Conservation (phyloP, 2,329 filamentous ascomycete genomes). For the Fusarium annulatum region DNA sequence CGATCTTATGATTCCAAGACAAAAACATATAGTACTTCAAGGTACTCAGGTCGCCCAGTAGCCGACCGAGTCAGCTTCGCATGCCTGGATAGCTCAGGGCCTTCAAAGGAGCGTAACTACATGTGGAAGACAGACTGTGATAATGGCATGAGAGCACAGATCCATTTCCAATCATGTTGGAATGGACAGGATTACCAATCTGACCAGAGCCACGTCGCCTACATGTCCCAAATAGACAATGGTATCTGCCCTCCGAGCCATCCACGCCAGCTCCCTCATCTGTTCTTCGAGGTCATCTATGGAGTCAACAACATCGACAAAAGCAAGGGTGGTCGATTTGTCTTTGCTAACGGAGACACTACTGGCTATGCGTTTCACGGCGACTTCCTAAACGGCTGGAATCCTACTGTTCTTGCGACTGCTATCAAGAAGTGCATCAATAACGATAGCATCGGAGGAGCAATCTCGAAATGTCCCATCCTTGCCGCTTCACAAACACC, state of each 20-base stretch:
- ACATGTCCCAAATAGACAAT: constrained; percentile 42
- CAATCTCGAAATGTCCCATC: constrained; percentile 24
- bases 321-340: constrained; percentile 38
- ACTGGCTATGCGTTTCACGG: constrained; percentile 40
- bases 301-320: constrained; percentile 39
- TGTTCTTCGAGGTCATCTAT: constrained; percentile 41
- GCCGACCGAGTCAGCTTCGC: constrained; percentile 42
- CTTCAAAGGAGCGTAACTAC: constrained; percentile 32
- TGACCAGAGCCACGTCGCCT: constrained; percentile 39
- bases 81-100: constrained; percentile 38
- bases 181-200: constrained; percentile 38
- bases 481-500: constrained; percentile 37
- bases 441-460: constrained; percentile 28
- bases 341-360: constrained; percentile 41
- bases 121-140: constrained; percentile 38
- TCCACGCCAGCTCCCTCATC: constrained; percentile 35
- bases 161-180: constrained; percentile 43
- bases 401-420: constrained; percentile 21
- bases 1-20: constrained; percentile 32
- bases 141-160: constrained; percentile 41
- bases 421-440: constrained; percentile 40
- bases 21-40: constrained; percentile 32
- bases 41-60: constrained; percentile 21
- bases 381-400: constrained; percentile 41
- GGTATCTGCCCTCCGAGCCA: constrained; percentile 38